Conservation (phyloP, 2,329 filamentous ascomycete species). For the Microsporum ferrugineum region DNA sequence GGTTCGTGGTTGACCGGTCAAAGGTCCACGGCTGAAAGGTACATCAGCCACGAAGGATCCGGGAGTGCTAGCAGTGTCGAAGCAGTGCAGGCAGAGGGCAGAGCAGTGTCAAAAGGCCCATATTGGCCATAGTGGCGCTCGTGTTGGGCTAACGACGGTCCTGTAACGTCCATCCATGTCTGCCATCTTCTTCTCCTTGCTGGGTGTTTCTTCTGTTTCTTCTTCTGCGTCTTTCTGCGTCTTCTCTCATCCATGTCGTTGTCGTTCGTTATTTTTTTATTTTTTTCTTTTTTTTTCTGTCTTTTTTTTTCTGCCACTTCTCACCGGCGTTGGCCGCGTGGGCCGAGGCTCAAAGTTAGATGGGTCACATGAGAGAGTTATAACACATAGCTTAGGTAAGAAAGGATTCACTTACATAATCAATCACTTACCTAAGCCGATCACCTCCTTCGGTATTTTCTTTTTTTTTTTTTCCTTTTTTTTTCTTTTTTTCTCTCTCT, state of each 20-base stretch:
- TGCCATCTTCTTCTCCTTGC: neutral
- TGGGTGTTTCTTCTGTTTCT: neutral
- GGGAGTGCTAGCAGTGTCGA: neutral
- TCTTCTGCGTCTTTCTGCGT: neutral
- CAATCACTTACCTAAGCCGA: neutral
- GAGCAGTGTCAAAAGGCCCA: neutral
- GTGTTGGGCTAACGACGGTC: neutral
- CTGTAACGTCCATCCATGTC: neutral
- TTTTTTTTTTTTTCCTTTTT: neutral
- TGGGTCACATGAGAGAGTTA: neutral
- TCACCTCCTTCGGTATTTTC: neutral
- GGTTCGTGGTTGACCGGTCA: neutral
- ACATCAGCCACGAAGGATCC: neutral
- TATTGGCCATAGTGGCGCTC: neutral
- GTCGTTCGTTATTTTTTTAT: neutral
- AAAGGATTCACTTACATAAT: neutral
- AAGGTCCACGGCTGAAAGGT: neutral
- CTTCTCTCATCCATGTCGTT: neutral
- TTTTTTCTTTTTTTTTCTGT: neutral
- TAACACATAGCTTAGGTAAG: neutral
- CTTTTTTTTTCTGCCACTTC: neutral
- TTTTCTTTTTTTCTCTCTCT: neutral
- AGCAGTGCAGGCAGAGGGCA: neutral
- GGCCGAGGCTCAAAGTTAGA: neutral
- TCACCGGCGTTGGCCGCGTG: slow-evolving; percentile 3